Base-by-base conservation (phyloP, 2,329 filamentous ascomycete genomes). In the Didymella segeticola region DNA sequence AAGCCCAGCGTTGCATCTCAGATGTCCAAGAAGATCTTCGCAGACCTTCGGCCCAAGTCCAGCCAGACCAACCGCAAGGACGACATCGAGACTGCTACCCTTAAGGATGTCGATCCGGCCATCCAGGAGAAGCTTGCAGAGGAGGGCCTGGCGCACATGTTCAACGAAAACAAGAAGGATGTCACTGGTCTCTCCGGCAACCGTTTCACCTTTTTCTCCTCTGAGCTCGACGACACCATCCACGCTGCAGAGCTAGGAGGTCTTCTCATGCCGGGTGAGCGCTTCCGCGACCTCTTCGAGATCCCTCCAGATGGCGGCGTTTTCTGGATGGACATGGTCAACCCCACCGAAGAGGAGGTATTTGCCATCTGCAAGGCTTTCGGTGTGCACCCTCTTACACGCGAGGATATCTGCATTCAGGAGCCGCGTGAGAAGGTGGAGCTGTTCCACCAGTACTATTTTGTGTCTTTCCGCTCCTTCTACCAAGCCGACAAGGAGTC, bases 351-450 rank as follows among this genome's bases (percentile, higher is more conserved):
- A 69, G 92, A 93, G 54, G 95, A 98, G 73, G 87, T 96, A 17
- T 86, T 88, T 36, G 88, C 88, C 25, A 88, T 99, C 58, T 96
- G 91, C 80, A 92, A 93, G 69, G 93, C 95, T 4, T 99, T 99
- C 75, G 91, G 91, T 12, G 90, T 99, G 48, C 95, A 99, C 76
- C 93, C 93, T 27, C 80, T 99, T 74, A 99, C 95, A 0, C 90
- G 93, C 31, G 95, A 99, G 76, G 95, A 99, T 80, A 97, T 99
- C 63, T 88, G 89, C 56, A 96, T 91, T 0, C 92, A 97, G 72
- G 95, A 99, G 77, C 89, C 93, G 10, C 92, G 95, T 36, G 95
- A 99, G 78, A 99, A 99, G 80, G 96, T 99, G 50, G 95, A 99
- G 76, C 83, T 99, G 20, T 99, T 99, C 78, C 90, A 91, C 20